Evolutionary conservation across 2,329 filamentous ascomycete genomes (phyloP).

Genomic region (Fusarium scirpi): DNA sequence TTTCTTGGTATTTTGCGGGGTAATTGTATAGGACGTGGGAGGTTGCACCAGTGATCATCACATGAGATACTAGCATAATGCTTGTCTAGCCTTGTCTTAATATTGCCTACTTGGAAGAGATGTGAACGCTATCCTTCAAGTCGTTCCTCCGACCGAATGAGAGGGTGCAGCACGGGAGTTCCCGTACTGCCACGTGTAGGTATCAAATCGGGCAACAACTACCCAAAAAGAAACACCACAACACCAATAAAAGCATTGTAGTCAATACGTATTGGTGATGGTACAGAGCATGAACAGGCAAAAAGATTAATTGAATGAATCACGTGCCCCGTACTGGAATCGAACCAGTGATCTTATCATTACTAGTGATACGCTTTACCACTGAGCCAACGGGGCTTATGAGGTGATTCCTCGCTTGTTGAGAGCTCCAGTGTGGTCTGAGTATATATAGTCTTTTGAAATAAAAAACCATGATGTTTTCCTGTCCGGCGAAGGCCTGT

Average conservation of each 20-base stretch:
- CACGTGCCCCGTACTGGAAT: slow-evolving; percentile 42
- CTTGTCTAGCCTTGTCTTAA: not conserved
- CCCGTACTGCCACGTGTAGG: not conserved
- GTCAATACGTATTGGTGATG: too few relatives aligned
- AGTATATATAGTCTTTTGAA: not conserved
- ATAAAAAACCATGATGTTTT: too few relatives aligned
- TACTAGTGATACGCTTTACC: slow-evolving; percentile 47
- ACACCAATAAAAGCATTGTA: not conserved
- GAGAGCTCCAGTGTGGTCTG: accelerated
- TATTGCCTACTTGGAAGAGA: not conserved
- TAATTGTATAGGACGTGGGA: not conserved
- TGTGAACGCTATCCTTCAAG: not conserved
- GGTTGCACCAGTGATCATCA: not conserved
- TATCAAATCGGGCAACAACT: not conserved
- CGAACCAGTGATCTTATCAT: slow-evolving; percentile 44
- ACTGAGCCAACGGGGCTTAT: slow-evolving; percentile 45
- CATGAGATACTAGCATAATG: not conserved
- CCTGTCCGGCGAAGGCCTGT: not conserved
- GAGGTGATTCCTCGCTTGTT: slow-evolving; percentile 26
- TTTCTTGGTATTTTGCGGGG: not conserved
- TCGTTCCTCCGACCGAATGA: not conserved
- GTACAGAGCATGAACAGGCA: not conserved
- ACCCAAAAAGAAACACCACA: not conserved
- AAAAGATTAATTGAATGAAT: not conserved
- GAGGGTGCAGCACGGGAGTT: not conserved